A percentile compares a stretch with the other conserved stretches of the same genome.
Evolutionary conservation across 1,139 yeast genomes (phyloP).

Genomic region (Diutina siamensis): DNA sequence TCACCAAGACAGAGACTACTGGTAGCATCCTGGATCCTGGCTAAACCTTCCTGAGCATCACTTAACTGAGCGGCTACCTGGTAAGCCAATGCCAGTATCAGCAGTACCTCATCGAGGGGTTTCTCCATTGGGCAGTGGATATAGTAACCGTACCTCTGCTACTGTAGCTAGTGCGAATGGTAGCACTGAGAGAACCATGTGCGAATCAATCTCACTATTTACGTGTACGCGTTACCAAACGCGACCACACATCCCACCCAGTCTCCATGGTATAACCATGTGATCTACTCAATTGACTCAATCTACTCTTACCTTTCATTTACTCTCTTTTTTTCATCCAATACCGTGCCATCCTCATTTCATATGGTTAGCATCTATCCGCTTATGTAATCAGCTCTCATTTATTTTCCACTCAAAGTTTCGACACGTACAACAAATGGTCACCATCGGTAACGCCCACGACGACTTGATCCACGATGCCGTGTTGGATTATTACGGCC

Average conservation of each 20-base stretch:
- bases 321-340: too few relatives aligned
- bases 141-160: too few relatives aligned
- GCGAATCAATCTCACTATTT: too few relatives aligned
- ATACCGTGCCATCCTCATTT: too few relatives aligned
- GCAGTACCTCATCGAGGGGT: slow-evolving; percentile 4
- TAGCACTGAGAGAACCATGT: too few relatives aligned
- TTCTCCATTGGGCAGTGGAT: background rate
- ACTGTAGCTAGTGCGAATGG: too few relatives aligned
- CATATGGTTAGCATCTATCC: too few relatives aligned
- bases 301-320: too few relatives aligned
- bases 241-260: too few relatives aligned
- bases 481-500: slow-evolving; percentile 91
- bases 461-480: slow-evolving; percentile 95
- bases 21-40: background rate
- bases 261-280: too few relatives aligned
- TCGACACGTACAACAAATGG: slow-evolving; percentile 24
- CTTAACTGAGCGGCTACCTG: background rate
- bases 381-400: background rate
- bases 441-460: slow-evolving; percentile 70
- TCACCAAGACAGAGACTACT: background rate
- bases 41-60: background rate
- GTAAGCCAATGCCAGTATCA: background rate
- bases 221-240: too few relatives aligned
- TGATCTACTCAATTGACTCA: too few relatives aligned
- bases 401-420: background rate